Percentiles rank a stretch among this genome's conserved stretches.
phyloP scores from a whole-genome alignment of 306 rosid species.

The barrel medic (Medicago truncatula) region MtrunA17r5.0-ANR NC_053043.1:1696501-1697000 shows the following conservation, averaged over 20 bases:
- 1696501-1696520: not conserved
- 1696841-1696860: not conserved
- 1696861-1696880: not conserved
- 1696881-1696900: not conserved
- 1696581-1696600: not conserved
- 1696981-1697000: not conserved
- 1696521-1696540: not conserved
- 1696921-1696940: not conserved
- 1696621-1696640: not conserved
- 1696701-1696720: constrained; percentile 47
- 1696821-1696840: constrained; percentile 37
- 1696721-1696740: constrained; percentile 10
- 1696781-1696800: not conserved
- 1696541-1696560: not conserved
- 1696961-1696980: not conserved
- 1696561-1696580: not conserved
- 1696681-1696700: constrained; percentile 35
- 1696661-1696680: not conserved
- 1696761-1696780: constrained; percentile 11
- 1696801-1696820: not conserved
- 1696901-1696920: not conserved
- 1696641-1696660: constrained; percentile 25
- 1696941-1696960: not conserved
- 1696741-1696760: constrained; percentile 33
- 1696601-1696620: not conserved